Conservation (phyloP, 345 rosid species). For the Physaria fendleri region DNA sequence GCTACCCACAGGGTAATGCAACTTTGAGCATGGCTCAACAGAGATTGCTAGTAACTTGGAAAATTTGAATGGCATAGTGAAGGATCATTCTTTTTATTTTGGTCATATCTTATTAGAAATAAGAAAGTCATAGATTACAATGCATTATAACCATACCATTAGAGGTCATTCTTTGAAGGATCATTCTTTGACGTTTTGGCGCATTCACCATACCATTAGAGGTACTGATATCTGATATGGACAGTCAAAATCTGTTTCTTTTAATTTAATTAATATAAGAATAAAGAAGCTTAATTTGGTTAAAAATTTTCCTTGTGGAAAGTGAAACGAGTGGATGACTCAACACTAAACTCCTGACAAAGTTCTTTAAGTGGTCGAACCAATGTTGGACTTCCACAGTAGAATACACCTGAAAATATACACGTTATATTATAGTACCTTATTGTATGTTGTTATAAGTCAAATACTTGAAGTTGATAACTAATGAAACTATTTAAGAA, state of each 20-base stretch:
- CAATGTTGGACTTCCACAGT: constrained; percentile 86
- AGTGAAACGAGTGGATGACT: constrained; percentile 70
- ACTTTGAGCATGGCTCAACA: no score
- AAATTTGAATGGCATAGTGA: no score
- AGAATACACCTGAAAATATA: constrained; percentile 70
- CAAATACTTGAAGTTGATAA: neutral
- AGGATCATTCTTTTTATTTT: no score
- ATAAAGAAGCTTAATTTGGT: neutral
- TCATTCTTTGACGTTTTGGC: no score
- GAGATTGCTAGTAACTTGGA: no score
- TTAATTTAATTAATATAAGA: neutral
- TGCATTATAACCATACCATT: no score
- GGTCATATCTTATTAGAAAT: no score
- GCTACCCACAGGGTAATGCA: no score
- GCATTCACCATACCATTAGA: no score
- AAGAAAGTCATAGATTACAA: no score
- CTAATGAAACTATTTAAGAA: neutral
- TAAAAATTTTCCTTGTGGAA: constrained; percentile 94
- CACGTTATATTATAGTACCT: constrained; percentile 8
- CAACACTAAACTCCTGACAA: constrained; percentile 73
- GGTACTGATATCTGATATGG: neutral
- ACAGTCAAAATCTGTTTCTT: constrained; percentile 12
- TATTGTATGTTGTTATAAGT: neutral
- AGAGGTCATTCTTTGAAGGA: no score
- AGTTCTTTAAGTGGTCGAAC: constrained; percentile 55